Evolutionary conservation across 371 early-diverging fungal genomes (phyloP).

Genomic region (Actinomortierella wolfii): DNA sequence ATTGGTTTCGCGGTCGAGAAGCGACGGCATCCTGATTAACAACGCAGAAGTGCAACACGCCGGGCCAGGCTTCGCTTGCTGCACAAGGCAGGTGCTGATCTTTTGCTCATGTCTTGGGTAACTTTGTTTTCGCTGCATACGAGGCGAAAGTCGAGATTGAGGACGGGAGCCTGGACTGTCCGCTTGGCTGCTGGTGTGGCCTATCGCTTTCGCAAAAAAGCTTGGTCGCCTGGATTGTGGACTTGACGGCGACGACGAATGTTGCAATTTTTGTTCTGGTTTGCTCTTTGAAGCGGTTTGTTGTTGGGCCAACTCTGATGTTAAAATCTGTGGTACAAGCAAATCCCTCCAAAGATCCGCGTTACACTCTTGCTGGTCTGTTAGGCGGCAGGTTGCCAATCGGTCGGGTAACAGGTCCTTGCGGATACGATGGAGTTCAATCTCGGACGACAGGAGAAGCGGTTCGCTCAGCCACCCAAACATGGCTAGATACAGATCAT

Average conservation of each 20-base stretch:
- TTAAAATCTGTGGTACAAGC: slow-evolving; percentile 28
- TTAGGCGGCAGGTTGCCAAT: slow-evolving; percentile 41
- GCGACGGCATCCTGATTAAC: slow-evolving; percentile 8
- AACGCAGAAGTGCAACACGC: slow-evolving; percentile 21
- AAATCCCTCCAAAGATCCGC: slow-evolving; percentile 53
- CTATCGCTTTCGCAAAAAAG: too few relatives aligned
- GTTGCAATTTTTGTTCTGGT: too few relatives aligned
- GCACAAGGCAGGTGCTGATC: slow-evolving; percentile 23
- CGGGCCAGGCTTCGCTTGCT: slow-evolving; percentile 33
- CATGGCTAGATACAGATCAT: slow-evolving; percentile 62
- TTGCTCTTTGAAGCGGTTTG: too few relatives aligned
- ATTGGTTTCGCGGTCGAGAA: slow-evolving; percentile 19
- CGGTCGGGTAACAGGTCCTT: slow-evolving; percentile 47
- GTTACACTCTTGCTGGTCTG: slow-evolving; percentile 43
- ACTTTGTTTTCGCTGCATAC: slow-evolving; percentile 22
- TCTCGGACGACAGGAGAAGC: slow-evolving; percentile 38
- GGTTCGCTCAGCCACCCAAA: slow-evolving; percentile 67
- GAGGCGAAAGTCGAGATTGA: not conserved
- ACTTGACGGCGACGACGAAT: too few relatives aligned
- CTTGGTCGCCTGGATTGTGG: too few relatives aligned
- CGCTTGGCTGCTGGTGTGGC: too few relatives aligned
- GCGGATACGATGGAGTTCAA: slow-evolving; percentile 48
- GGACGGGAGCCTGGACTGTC: too few relatives aligned
- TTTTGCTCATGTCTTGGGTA: slow-evolving; percentile 40
- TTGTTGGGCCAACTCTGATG: slow-evolving; percentile 21